These are phyloP conservation scores for Russula sp. DNA, from an alignment of 768 basidiomycete genomes.

Conservation along the genomic window DNA sequence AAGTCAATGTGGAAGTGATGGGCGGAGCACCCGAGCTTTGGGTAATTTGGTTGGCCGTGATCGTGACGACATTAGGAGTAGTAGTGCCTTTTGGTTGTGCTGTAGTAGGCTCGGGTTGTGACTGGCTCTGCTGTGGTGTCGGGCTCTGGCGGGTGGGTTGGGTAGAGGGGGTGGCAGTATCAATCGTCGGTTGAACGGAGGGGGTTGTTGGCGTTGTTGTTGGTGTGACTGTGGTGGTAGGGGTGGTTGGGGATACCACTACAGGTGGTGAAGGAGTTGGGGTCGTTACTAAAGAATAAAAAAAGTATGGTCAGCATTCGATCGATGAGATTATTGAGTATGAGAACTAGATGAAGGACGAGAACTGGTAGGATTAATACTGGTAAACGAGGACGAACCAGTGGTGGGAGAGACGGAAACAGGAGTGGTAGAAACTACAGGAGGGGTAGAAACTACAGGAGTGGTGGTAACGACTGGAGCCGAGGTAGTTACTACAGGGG, in stretches of 20 bases:
- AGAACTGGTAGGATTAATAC: too few species aligned
- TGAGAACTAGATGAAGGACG: not conserved
- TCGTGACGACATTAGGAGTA: not conserved
- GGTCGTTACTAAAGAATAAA: not conserved
- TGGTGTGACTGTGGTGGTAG: not conserved
- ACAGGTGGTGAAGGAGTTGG: not conserved
- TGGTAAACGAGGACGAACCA: too few species aligned
- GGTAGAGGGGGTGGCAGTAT: not conserved
- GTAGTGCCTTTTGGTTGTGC: not conserved
- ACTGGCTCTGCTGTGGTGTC: not conserved
- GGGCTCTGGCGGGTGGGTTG: too few species aligned
- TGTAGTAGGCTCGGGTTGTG: not conserved
- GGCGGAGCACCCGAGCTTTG: not conserved
- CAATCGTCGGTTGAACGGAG: not conserved
- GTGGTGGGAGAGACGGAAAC: not conserved
- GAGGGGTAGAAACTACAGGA: not conserved
- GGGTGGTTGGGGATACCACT: not conserved
- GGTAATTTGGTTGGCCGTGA: not conserved
- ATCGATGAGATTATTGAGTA: not conserved
- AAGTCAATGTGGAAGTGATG: conserved; percentile 4
- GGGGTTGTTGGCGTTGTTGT: not conserved
- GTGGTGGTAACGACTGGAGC: too few species aligned
- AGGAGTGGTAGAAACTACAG: too few species aligned
- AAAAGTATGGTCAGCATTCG: not conserved
- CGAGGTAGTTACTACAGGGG: not conserved